Evolutionary conservation across 805 yeast genomes (phyloP).

Genomic region (Wickerhamiella allomyrinae): DNA sequence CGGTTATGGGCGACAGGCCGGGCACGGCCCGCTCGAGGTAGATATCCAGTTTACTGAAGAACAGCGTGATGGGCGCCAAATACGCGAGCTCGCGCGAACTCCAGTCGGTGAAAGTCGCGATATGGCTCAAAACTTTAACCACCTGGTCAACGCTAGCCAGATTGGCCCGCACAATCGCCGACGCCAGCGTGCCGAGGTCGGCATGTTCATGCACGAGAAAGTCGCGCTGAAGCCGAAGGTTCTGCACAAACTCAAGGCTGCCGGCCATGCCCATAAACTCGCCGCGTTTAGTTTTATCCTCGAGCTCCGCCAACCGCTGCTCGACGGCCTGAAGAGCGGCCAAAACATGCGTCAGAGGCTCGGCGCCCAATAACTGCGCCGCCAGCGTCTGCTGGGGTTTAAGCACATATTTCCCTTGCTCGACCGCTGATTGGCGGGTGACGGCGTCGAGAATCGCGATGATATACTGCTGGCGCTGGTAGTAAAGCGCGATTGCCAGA

Average conservation of each 20-base stretch:
- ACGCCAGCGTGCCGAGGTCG: slow-evolving; percentile 45
- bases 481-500: slow-evolving; percentile 51
- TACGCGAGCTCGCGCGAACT: slow-evolving; percentile 48
- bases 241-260: slow-evolving; percentile 33
- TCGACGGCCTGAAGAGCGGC: slow-evolving; percentile 47
- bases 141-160: slow-evolving; percentile 26
- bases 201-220: slow-evolving; percentile 58
- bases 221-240: slow-evolving; percentile 44
- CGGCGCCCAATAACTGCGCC: slow-evolving; percentile 4
- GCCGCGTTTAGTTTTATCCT: slow-evolving; percentile 35
- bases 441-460: slow-evolving; percentile 30
- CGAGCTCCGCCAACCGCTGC: slow-evolving; percentile 37
- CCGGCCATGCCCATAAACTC: slow-evolving; percentile 35
- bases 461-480: slow-evolving; percentile 56
- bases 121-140: slow-evolving; percentile 30
- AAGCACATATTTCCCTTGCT: slow-evolving; percentile 9
- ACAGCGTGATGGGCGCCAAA: slow-evolving; percentile 36
- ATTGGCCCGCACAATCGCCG: slow-evolving; percentile 30
- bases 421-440: slow-evolving; percentile 16
- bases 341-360: slow-evolving; percentile 32
- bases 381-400: neutral
- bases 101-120: slow-evolving; percentile 37
- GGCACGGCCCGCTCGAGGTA: neutral
- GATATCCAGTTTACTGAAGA: slow-evolving; percentile 6
- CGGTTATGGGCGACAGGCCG: neutral